A percentile compares a stretch with the other conserved stretches of the same genome.
Conservation (phyloP, 1,139 yeast species). For the Saccharomycopsis phalli region DNA sequence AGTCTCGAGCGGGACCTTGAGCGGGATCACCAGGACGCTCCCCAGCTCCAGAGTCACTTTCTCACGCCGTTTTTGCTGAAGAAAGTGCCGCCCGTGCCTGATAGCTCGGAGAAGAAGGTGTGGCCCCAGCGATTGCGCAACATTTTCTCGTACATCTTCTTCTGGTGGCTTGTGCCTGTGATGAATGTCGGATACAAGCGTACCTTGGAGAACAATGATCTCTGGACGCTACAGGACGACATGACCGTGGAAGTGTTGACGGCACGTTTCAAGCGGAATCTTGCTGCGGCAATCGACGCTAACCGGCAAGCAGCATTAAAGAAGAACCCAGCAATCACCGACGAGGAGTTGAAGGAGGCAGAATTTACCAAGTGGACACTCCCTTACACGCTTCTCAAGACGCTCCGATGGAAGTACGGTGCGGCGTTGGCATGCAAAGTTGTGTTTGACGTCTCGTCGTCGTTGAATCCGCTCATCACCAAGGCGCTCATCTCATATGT, state of each 20-base stretch:
- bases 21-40: not conserved
- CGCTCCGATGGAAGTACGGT: conserved; percentile 30
- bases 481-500: conserved; percentile 37
- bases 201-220: conserved; percentile 39
- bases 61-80: conserved; percentile 30
- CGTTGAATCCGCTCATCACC: conserved; percentile 32
- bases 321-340: conserved; percentile 23
- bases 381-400: conserved; percentile 26
- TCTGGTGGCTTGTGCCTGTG: conserved; percentile 44
- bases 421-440: conserved; percentile 25
- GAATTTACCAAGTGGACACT: conserved; percentile 12
- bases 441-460: conserved; percentile 22
- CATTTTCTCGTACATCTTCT: conserved; percentile 34
- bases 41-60: conserved; percentile 28
- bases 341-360: conserved; percentile 10
- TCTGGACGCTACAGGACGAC: conserved; percentile 34
- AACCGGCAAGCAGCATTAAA: conserved; percentile 25
- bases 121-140: conserved; percentile 31
- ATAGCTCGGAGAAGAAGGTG: conserved; percentile 31
- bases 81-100: conserved; percentile 33
- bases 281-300: conserved; percentile 25
- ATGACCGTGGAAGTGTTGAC: conserved; percentile 34
- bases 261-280: conserved; percentile 26
- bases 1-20: not conserved
- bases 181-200: conserved; percentile 43